Evolutionary conservation across 495 filamentous ascomycete species (phyloP), one percentile per base, ranked within the genome.

Genomic region (Penicillium taxi): DNA sequence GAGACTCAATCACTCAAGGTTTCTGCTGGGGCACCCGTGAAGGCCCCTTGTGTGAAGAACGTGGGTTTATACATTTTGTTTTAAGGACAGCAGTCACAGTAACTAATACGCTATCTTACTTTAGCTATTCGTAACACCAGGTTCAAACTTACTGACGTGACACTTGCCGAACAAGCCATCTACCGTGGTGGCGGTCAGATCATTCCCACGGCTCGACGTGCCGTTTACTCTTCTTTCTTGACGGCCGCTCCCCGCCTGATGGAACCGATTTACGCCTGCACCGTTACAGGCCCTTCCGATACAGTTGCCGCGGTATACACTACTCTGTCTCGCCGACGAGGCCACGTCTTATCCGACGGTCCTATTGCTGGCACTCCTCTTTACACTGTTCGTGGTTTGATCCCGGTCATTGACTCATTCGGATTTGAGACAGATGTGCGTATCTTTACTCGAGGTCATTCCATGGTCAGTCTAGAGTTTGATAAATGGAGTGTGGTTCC

Each of bases 41-140:
- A 74, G 91, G 91, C 6, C 91, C 91, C 13, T 67, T 98, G 8
- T 98, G 91, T 69, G 91, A 98, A 84, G 91, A 98, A 69, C 91
- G 84, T 90, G 69, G 78, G 84, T 80, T 12, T 42, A 29, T 20
- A 17, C 30, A 21, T 17, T 29, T 34, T 27, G 24, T 39, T 35
- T 21, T 25, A n/a, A 20, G 12, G 6, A 14, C n/a, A 17, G 8
- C 5, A 9, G 25, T 37, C 26, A 39, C n/a, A n/a, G 11, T 29
- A 33, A 55, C 44, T 52, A 33, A 55, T 26, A 8, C 20, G 14
- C 17, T 37, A 8, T 29, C 47, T 14, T n/a, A n/a, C 11, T 37
- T 48, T 47, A 88, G 84, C 91, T 26, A 96, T 98, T 58, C 86
- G 91, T 37, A 96, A 96, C 63, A 84, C 84, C 52, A 93, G 89